A percentile compares a stretch with the other conserved stretches of the same genome.
These are phyloP conservation scores for Aphanomyces stellatus DNA, from an alignment of 352 stramenopile species.

Conservation along the genomic window DNA sequence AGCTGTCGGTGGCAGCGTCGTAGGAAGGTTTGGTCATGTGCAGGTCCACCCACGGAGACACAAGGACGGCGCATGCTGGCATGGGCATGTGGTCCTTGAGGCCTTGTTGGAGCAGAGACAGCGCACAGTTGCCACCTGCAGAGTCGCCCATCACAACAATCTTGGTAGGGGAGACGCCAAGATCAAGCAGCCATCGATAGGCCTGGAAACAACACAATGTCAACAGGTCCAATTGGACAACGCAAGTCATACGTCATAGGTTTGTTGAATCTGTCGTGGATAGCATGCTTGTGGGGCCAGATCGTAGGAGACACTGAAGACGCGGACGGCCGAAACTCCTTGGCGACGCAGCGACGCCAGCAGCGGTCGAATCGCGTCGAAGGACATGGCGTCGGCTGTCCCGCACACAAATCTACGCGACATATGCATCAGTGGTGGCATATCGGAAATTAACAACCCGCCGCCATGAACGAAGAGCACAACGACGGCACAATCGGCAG, in stretches of 20 bases:
- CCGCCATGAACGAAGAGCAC: slow-evolving; percentile 14
- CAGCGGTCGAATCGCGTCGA: background rate
- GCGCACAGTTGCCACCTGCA: slow-evolving; percentile 8
- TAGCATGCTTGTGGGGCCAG: slow-evolving; percentile 1
- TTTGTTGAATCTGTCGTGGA: background rate
- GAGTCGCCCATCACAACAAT: slow-evolving; percentile 17
- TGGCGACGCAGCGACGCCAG: background rate
- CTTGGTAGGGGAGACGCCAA: slow-evolving; percentile 1
- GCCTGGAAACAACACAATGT: background rate
- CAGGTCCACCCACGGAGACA: slow-evolving; percentile 17
- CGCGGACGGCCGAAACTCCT: background rate
- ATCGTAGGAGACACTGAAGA: slow-evolving; percentile 18
- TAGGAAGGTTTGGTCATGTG: slow-evolving; percentile 1
- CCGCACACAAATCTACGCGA: slow-evolving; percentile 6
- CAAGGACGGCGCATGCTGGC: background rate
- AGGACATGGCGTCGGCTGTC: background rate
- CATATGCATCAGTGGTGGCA: background rate
- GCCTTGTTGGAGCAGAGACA: slow-evolving; percentile 9
- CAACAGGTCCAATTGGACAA: background rate
- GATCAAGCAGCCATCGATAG: slow-evolving; percentile 10
- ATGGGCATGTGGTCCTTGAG: background rate
- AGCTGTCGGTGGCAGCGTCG: slow-evolving; percentile 2
- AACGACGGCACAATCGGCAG: background rate
- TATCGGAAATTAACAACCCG: slow-evolving; percentile 1
- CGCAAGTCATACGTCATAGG: background rate